Conservation (phyloP, 2,329 filamentous ascomycete genomes). For the Apiospora marii region DNA sequence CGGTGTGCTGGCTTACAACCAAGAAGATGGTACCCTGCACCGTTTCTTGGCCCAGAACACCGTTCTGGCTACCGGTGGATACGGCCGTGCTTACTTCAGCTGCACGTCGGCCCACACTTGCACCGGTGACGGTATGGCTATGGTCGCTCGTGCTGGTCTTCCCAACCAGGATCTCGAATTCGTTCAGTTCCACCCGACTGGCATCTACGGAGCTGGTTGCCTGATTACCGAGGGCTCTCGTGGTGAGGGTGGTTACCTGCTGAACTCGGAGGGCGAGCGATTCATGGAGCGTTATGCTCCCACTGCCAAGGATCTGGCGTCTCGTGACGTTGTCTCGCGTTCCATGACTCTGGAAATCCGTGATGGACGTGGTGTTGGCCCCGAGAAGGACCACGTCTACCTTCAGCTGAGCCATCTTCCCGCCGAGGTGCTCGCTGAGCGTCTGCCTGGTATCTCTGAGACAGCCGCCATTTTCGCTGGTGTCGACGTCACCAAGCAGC, state of each 20-base stretch:
- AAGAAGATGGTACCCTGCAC: conserved; percentile 97
- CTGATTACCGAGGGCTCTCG: conserved; percentile 97
- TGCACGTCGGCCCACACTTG: conserved; percentile 98
- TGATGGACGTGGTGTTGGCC: conserved; percentile 94
- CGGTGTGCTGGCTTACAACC: conserved; percentile 96
- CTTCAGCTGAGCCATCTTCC: conserved; percentile 97
- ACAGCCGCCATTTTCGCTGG: conserved; percentile 97
- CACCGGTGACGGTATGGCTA: conserved; percentile 98
- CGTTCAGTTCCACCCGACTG: conserved; percentile 98
- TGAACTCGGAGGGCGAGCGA: conserved; percentile 97
- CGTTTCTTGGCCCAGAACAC: conserved; percentile 97
- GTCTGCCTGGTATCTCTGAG: conserved; percentile 97
- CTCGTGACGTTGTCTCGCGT: conserved; percentile 93
- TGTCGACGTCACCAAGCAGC: conserved; percentile 96
- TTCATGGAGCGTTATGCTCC: conserved; percentile 99
- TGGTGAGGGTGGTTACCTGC: conserved; percentile 96
- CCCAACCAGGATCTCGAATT: conserved; percentile 99
- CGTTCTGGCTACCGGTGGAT: conserved; percentile 94
- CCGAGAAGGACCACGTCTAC: conserved; percentile 98
- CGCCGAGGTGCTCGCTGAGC: conserved; percentile 89
- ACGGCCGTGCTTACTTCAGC: conserved; percentile 97
- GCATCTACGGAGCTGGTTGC: conserved; percentile 98
- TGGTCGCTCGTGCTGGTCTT: conserved; percentile 96
- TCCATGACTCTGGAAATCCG: conserved; percentile 99
- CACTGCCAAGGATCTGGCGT: conserved; percentile 96